phyloP scores from a whole-genome alignment of 1,284 basidiomycete species.

The Ganoderma meredithae region DNA sequence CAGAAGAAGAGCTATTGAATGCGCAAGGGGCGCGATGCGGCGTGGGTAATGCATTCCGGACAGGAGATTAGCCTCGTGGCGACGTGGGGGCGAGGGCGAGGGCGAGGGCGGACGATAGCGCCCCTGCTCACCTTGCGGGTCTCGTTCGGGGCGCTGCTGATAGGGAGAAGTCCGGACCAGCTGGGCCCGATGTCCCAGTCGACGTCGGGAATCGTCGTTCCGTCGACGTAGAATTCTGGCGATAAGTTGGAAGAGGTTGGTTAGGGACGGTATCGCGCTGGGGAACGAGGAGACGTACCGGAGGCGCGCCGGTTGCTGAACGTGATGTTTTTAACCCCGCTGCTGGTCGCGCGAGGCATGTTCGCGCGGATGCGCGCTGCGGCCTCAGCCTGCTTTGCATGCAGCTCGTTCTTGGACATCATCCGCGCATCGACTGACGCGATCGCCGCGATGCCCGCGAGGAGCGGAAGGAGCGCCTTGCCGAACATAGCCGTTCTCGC shows the following conservation, averaged over 20 bases:
- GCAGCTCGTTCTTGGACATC: slow-evolving; percentile 36
- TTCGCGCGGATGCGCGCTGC: slow-evolving; percentile 34
- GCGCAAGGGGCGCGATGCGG: background rate
- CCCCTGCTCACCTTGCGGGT: slow-evolving; percentile 61
- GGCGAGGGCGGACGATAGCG: background rate
- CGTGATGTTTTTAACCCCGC: slow-evolving; percentile 66
- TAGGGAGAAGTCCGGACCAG: slow-evolving; percentile 78
- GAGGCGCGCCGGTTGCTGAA: slow-evolving; percentile 74
- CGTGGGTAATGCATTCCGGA: slow-evolving; percentile 20
- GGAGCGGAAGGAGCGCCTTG: slow-evolving; percentile 18
- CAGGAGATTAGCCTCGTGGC: slow-evolving; percentile 12
- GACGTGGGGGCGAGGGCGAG: background rate
- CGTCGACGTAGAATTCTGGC: slow-evolving; percentile 77
- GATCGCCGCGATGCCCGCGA: slow-evolving; percentile 19
- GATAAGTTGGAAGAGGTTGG: background rate
- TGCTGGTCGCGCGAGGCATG: slow-evolving; percentile 19
- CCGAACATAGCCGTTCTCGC: slow-evolving; percentile 9
- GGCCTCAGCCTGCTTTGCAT: slow-evolving; percentile 36
- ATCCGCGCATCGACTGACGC: slow-evolving; percentile 25
- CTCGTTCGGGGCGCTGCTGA: slow-evolving; percentile 65
- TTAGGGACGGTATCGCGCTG: background rate
- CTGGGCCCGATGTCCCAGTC: slow-evolving; percentile 79
- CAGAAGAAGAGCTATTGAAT: slow-evolving; percentile 78
- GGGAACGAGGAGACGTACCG: slow-evolving; percentile 46
- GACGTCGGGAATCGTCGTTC: slow-evolving; percentile 69